These are phyloP conservation scores for Fusarium circinatum DNA, from an alignment of 2,329 filamentous ascomycete species.

Conservation along the genomic window DNA sequence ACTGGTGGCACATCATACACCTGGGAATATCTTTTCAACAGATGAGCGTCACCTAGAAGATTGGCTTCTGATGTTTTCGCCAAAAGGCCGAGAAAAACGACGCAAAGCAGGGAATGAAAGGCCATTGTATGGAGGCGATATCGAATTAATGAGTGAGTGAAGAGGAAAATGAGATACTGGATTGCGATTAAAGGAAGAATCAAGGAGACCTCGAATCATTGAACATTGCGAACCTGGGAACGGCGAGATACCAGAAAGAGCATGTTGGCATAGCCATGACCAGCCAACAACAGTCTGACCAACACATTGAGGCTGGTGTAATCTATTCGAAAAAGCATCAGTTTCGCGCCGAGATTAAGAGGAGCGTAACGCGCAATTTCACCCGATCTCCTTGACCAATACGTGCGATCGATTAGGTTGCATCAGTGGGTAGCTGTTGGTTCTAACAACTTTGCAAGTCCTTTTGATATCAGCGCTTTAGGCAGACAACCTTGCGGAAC, in stretches of 20 bases:
- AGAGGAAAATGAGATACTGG: too few species aligned
- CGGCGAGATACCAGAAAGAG: neutral
- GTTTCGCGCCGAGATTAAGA: neutral
- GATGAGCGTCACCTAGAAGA: neutral
- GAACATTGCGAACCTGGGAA: neutral
- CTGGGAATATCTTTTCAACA: neutral
- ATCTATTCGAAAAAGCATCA: neutral
- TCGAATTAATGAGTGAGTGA: too few species aligned
- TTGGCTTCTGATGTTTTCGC: neutral
- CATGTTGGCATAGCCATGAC: neutral
- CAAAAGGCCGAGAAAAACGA: neutral
- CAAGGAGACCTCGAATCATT: neutral
- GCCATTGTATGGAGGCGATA: neutral
- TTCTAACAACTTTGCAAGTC: neutral
- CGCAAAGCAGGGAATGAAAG: too few species aligned
- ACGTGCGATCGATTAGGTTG: neutral
- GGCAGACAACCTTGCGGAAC: accelerated
- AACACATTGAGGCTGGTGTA: neutral
- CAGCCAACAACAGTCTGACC: neutral
- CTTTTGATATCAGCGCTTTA: neutral
- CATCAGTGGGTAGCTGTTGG: neutral
- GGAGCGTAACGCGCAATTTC: neutral
- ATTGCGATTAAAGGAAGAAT: neutral
- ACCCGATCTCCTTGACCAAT: neutral
- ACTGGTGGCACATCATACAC: neutral